Evolutionary conservation across 2,329 filamentous ascomycete genomes (phyloP).

Genomic region (Pseudocercospora cruenta): DNA sequence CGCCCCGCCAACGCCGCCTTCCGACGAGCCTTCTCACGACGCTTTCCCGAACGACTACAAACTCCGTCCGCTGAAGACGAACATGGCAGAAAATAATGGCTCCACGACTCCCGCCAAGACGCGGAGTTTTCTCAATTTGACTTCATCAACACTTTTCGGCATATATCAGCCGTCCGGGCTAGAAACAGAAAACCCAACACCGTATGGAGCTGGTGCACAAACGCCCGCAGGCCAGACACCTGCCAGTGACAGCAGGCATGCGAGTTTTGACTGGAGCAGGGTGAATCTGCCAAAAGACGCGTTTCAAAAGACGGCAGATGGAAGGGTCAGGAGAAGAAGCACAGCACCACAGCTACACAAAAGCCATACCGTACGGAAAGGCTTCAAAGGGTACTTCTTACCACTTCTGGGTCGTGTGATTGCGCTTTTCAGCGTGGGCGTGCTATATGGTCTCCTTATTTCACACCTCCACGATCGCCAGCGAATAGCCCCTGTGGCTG

Average conservation of each 20-base stretch:
- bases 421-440: constrained; percentile 76
- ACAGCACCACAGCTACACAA: constrained; percentile 28
- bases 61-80: constrained; percentile 17
- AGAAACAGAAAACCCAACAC: constrained; percentile 51
- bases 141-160: constrained; percentile 83
- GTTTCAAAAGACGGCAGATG: constrained; percentile 29
- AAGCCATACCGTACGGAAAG: constrained; percentile 24
- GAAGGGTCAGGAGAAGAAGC: constrained; percentile 31
- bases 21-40: constrained; percentile 18
- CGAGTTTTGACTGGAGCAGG: constrained; percentile 33
- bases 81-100: constrained; percentile 23
- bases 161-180: constrained; percentile 78
- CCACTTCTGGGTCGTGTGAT: constrained; percentile 44
- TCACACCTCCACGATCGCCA: constrained; percentile 75
- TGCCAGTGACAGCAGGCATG: constrained; percentile 26
- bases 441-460: constrained; percentile 81
- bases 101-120: constrained; percentile 62
- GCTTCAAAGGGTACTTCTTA: constrained; percentile 42
- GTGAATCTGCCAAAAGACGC: constrained; percentile 29
- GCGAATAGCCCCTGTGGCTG: constrained; percentile 64
- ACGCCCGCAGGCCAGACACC: constrained; percentile 55
- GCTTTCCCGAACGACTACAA: constrained; percentile 27
- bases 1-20: constrained; percentile 30
- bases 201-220: constrained; percentile 77
- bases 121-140: constrained; percentile 82